These are phyloP conservation scores for Fusarium sarcochroum DNA, from an alignment of 2,329 filamentous ascomycete genomes.

Conservation along the genomic window DNA sequence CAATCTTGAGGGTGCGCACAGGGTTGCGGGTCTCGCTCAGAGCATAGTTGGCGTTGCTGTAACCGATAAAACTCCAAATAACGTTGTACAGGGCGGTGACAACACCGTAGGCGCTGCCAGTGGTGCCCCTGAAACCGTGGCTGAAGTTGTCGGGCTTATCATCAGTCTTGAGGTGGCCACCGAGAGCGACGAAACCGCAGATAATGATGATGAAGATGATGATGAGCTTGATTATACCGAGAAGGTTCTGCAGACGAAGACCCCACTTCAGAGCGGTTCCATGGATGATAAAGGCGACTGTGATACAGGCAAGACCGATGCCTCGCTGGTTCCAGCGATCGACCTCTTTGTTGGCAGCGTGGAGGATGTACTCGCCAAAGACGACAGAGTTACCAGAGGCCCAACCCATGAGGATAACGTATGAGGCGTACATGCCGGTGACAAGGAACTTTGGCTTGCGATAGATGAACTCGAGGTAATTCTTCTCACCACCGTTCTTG, in stretches of 20 bases:
- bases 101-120: constrained; percentile 74
- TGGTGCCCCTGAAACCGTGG: constrained; percentile 76
- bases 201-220: constrained; percentile 76
- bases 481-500: constrained; percentile 75
- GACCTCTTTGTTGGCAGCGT: constrained; percentile 73
- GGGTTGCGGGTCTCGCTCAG: constrained; percentile 76
- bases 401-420: constrained; percentile 75
- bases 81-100: constrained; percentile 81
- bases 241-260: constrained; percentile 74
- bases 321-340: constrained; percentile 77
- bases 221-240: constrained; percentile 76
- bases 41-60: constrained; percentile 77
- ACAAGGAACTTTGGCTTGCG: constrained; percentile 71
- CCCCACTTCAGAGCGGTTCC: constrained; percentile 75
- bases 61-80: constrained; percentile 78
- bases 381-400: constrained; percentile 77
- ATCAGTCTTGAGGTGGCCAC: constrained; percentile 71
- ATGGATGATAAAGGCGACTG: constrained; percentile 75
- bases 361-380: constrained; percentile 78
- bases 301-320: constrained; percentile 76
- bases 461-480: constrained; percentile 76
- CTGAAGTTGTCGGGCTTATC: constrained; percentile 73
- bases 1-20: constrained; percentile 73
- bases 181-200: constrained; percentile 72
- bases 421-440: constrained; percentile 72